Evolutionary conservation across 2,329 filamentous ascomycete species (phyloP), one percentile per base, ranked within the genome.

Genomic region (Atkinsonella hypoxylon): DNA sequence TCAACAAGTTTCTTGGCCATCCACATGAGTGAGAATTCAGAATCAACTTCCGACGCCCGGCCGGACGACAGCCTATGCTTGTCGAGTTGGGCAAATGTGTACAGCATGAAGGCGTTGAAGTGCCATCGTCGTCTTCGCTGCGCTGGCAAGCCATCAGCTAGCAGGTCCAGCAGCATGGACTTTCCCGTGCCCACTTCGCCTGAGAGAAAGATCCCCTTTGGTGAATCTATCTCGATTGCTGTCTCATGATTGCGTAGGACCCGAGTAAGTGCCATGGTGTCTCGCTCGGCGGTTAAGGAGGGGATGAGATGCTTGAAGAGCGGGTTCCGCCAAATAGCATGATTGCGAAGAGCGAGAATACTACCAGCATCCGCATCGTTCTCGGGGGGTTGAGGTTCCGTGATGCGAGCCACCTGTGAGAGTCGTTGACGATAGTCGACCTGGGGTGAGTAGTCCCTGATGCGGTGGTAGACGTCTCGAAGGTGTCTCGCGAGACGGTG

Each of bases 41-140:
- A 64, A 55, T 53, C 57, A 49, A 54, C 13, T 56, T 36, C 49
- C 8, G 50, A 8, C 2, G 49, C 30, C 13, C 56, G 51, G 2
- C 58, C 55, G 1, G 61, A 58, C 4, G 63, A 57, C 51, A 69
- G 71, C 58, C 87, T 73, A 43, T 86, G 75, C 12, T 75, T 70
- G 58, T 91, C 87, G 1, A 93, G 71, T 47, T 82, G 81, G 1
- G 85, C 83, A 45, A 90, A 75, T 0, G 80, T 82, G 56, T 90
- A 82, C 9, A 91, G 71, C 85, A 93, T 93, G 59, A 93, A 93
- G 0, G 85, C 89, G 62, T 88, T 89, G 67, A 89, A 93, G 62
- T 91, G 87, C 81, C 84, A 89, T 53, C 86, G 73, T 57, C 77
- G 74, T 69, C 91, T 91, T 59, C 81, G 82, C 43, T 74, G 70